phyloP scores from a whole-genome alignment of 2,329 filamentous ascomycete genomes.

The Pseudogymnoascus sp. region DNA sequence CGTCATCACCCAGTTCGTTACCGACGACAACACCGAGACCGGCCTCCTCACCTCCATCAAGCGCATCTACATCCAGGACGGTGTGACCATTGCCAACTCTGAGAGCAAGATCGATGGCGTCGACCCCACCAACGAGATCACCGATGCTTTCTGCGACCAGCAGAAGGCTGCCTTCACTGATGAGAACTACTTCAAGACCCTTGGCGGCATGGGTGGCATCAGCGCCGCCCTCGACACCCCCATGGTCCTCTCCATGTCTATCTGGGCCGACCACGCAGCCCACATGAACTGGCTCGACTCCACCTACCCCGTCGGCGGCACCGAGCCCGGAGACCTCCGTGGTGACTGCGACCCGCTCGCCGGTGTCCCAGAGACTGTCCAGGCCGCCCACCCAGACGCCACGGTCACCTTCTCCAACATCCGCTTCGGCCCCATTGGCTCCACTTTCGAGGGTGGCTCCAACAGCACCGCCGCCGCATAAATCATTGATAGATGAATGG shows the following conservation, averaged over 20 bases:
- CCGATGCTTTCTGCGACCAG: constrained; percentile 43
- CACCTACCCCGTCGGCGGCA: constrained; percentile 43
- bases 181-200: constrained; percentile 39
- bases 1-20: constrained; percentile 50
- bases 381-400: constrained; percentile 37
- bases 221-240: constrained; percentile 42
- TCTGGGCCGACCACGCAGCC: constrained; percentile 44
- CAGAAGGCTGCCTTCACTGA: constrained; percentile 46
- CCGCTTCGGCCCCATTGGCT: constrained; percentile 11
- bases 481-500: not conserved
- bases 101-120: constrained; percentile 36
- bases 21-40: constrained; percentile 36
- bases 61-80: constrained; percentile 45
- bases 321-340: constrained; percentile 39
- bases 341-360: constrained; percentile 42
- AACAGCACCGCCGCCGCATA: not conserved
- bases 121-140: constrained; percentile 41
- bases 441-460: not conserved
- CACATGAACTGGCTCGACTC: constrained; percentile 67
- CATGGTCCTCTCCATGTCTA: constrained; percentile 54
- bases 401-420: constrained; percentile 25
- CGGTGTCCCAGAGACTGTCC: constrained; percentile 40
- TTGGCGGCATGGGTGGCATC: constrained; percentile 47
- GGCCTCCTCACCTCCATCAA: constrained; percentile 43
- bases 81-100: constrained; percentile 41